These are phyloP conservation scores for Eimeria acervulina DNA, from an alignment of 169 alveolate genomes.

Conservation along the genomic window DNA sequence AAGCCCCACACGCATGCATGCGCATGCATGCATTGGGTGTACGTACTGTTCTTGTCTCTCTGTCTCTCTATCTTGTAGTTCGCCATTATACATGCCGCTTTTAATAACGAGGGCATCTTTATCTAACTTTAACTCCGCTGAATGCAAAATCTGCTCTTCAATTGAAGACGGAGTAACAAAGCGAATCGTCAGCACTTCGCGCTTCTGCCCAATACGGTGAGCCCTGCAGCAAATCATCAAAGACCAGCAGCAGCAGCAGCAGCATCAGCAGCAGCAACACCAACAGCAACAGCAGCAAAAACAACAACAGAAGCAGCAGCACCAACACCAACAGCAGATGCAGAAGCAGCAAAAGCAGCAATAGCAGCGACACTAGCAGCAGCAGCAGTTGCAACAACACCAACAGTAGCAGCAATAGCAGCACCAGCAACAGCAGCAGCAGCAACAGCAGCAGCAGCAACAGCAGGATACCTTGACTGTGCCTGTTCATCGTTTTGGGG, in stretches of 20 bases:
- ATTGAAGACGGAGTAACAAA: constrained; percentile 95
- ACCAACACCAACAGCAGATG: too few species aligned
- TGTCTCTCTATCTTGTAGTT: constrained; percentile 66
- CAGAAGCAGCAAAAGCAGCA: background rate
- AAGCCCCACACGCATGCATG: too few species aligned
- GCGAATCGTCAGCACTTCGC: constrained; percentile 95
- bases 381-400: background rate
- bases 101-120: constrained; percentile 89
- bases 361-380: constrained; percentile 90
- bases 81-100: constrained; percentile 88
- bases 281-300: background rate
- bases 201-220: constrained; percentile 97
- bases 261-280: constrained; percentile 57
- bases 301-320: background rate
- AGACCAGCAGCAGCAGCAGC: constrained; percentile 90
- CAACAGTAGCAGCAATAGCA: background rate
- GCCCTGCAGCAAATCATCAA: constrained; percentile 89
- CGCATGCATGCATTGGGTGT: too few species aligned
- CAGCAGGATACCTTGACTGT: constrained; percentile 88
- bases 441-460: background rate
- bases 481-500: constrained; percentile 98
- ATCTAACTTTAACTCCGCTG: constrained; percentile 92
- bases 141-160: constrained; percentile 96
- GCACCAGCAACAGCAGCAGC: background rate
- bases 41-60: constrained; percentile 71